Base-by-base conservation (phyloP, 2,329 filamentous ascomycete species). In the Fusarium sp. region DNA sequence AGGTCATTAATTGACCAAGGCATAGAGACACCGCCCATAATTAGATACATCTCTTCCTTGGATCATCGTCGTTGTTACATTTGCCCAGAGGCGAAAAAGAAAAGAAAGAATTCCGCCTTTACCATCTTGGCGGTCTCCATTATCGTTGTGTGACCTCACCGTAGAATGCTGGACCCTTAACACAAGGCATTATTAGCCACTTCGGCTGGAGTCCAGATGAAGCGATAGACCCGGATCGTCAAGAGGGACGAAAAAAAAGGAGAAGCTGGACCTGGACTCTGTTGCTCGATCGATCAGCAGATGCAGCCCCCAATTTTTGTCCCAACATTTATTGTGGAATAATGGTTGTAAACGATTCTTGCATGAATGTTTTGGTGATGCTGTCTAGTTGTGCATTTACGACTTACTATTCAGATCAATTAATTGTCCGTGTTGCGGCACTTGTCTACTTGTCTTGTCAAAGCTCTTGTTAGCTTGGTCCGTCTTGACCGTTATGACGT, bases 401-500 rank as follows among this genome's bases (percentile, higher is more conserved):
- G 45, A 38, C 18, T n/a, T 6, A 38, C 18, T 38, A n/a, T 4
- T n/a, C 18, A 38, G 34, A n/a, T 12, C 18, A 38, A n/a, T n/a
- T 18, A n/a, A 38, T 38, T 38, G 18, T 38, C 34, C 10, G 34
- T n/a, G 18, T n/a, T n/a, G 4, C 11, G 32, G 25, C 20, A 58
- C 25, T 34, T 30, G 50, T 43, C 32, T 30, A 58, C 25, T 34
- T 30, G 50, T 43, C 32, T 30, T 24, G 55, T 42, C 46, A 30
- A 30, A 52, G 55, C 46, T 52, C 16, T 42, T 38, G 18, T 38
- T 38, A 38, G 34, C 34, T 49, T 47, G 49, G 11, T 11, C 11
- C 14, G n/a, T n/a, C 16, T 38, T 38, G 1, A 32, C 57, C 53
- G 14, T 18, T 27, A 65, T 66, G 61, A 65, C 63, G 62, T 66